Evolutionary conservation across 164 flowering plant genomes (phyloP).

Genomic region (Cinnamomum chago): DNA sequence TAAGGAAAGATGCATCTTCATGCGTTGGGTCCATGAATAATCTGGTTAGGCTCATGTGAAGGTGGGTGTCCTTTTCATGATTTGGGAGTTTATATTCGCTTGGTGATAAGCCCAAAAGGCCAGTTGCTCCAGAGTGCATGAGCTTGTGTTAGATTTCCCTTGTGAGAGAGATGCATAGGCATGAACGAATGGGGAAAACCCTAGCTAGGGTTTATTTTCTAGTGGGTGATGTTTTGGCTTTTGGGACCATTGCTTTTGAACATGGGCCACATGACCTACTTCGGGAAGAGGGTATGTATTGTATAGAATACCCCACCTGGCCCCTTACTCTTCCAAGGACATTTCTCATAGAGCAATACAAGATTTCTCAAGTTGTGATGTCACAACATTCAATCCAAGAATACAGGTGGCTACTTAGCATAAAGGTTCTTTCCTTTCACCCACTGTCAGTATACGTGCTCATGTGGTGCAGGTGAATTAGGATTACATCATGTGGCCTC

Average conservation of each 20-base stretch:
- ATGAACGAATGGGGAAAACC: no score
- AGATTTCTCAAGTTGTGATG: neutral
- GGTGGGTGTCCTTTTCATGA: conserved; percentile 1
- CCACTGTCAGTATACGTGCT: no score
- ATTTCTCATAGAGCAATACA: neutral
- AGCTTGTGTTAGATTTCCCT: neutral
- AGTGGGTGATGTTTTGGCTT: neutral
- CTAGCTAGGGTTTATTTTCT: neutral
- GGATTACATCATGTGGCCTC: no score
- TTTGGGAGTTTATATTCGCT: neutral
- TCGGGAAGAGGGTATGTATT: neutral
- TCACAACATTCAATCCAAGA: neutral
- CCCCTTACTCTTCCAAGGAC: neutral
- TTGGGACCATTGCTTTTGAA: neutral
- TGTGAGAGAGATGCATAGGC: neutral
- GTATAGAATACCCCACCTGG: neutral
- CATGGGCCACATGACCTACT: neutral
- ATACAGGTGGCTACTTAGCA: neutral
- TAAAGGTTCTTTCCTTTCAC: no score
- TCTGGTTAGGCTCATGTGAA: conserved; percentile 5
- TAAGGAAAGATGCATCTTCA: neutral
- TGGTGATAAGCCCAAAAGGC: neutral
- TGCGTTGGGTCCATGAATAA: conserved; percentile 4
- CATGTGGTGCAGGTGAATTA: no score
- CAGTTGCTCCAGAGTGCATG: neutral